Percentiles rank a stretch among this genome's conserved stretches.
phyloP scores from a whole-genome alignment of 176 grass and related monocot genomes.

The Elymus sibiricus region DNA sequence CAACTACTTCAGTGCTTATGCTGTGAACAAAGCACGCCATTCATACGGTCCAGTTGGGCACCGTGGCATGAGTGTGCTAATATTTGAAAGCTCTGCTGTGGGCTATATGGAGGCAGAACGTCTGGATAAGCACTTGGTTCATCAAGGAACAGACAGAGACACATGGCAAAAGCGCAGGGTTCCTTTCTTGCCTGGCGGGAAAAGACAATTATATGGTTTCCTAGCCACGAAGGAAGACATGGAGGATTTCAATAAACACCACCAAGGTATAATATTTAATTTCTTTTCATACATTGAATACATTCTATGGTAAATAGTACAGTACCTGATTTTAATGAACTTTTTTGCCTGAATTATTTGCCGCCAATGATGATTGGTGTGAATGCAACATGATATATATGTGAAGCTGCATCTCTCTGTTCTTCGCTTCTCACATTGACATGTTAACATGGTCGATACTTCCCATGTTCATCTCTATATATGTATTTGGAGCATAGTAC shows the following conservation, averaged over 20 bases:
- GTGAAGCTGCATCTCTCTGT: background rate
- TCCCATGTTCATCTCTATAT: background rate
- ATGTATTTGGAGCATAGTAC: no score
- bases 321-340: background rate
- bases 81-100: slow-evolving; percentile 79
- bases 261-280: slow-evolving; percentile 50
- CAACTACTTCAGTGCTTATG: slow-evolving; percentile 75
- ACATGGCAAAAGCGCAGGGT: slow-evolving; percentile 25
- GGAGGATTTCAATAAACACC: slow-evolving; percentile 76
- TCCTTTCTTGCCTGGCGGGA: slow-evolving; percentile 65
- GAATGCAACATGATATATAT: background rate
- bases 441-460: background rate
- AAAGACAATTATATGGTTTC: slow-evolving; percentile 80
- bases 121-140: slow-evolving; percentile 67
- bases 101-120: slow-evolving; percentile 84
- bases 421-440: background rate
- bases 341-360: background rate
- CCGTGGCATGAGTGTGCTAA: slow-evolving; percentile 78
- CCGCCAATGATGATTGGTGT: background rate
- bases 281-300: background rate
- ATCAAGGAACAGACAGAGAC: slow-evolving; percentile 62
- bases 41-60: slow-evolving; percentile 88
- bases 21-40: slow-evolving; percentile 72
- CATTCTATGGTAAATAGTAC: slow-evolving; percentile 17
- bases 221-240: slow-evolving; percentile 79